phyloP scores from a whole-genome alignment of 352 stramenopile genomes.

The Globisporangium viniferum region DNA sequence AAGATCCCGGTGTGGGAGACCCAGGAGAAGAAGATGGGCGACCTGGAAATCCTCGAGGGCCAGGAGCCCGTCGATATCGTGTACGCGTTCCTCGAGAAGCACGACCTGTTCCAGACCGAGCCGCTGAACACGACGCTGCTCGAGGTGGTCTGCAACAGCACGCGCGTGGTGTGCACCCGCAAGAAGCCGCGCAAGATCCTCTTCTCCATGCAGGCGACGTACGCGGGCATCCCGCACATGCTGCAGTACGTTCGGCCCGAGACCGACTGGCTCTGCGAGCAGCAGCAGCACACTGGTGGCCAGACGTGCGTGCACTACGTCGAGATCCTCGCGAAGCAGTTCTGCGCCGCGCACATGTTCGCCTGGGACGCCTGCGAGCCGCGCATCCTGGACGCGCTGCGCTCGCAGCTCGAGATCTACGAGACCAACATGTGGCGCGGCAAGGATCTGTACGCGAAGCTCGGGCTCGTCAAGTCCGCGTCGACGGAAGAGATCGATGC shows the following conservation, averaged over 20 bases:
- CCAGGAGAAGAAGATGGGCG: slow-evolving; percentile 60
- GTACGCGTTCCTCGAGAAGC: slow-evolving; percentile 86
- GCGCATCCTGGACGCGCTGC: slow-evolving; percentile 62
- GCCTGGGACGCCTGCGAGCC: slow-evolving; percentile 53
- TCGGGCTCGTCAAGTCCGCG: slow-evolving; percentile 70
- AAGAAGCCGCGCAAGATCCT: slow-evolving; percentile 57
- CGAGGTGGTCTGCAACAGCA: slow-evolving; percentile 69
- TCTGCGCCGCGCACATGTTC: slow-evolving; percentile 74
- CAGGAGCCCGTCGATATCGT: slow-evolving; percentile 80
- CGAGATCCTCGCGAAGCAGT: slow-evolving; percentile 54
- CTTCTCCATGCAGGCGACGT: slow-evolving; percentile 80
- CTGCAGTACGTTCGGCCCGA: slow-evolving; percentile 78
- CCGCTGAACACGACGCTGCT: slow-evolving; percentile 74
- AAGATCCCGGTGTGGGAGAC: slow-evolving; percentile 76
- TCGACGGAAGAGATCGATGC: slow-evolving; percentile 71
- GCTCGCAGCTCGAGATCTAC: slow-evolving; percentile 59
- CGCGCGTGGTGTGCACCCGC: slow-evolving; percentile 56
- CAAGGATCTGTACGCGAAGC: slow-evolving; percentile 80
- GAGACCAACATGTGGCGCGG: slow-evolving; percentile 74
- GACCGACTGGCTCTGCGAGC: slow-evolving; percentile 71
- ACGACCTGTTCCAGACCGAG: slow-evolving; percentile 80
- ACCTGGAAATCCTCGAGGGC: slow-evolving; percentile 70
- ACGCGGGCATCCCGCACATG: slow-evolving; percentile 59
- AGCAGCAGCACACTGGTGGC: slow-evolving; percentile 31
- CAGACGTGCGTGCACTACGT: slow-evolving; percentile 76